Percentiles rank a stretch among this genome's conserved stretches.
Conservation (phyloP, 805 yeast genomes). For the Kodamaea kaohsiungensis region DNA sequence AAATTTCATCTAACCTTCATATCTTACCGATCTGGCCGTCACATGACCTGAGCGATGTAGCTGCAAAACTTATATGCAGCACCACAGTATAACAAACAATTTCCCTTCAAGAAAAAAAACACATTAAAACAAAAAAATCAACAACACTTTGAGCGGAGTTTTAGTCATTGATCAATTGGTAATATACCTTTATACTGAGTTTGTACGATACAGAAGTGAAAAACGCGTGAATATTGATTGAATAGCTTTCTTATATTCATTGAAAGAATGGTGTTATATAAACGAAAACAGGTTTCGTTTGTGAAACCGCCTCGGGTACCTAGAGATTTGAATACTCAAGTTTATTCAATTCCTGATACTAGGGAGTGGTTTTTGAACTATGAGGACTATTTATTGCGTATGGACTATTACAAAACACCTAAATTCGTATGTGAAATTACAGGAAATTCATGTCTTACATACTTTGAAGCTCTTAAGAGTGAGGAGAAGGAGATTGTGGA, state of each 20-base stretch:
- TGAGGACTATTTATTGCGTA: conserved; percentile 68
- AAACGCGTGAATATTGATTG: neutral
- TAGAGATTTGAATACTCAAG: conserved; percentile 55
- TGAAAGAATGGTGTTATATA: conserved; percentile 69
- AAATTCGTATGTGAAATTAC: conserved; percentile 95
- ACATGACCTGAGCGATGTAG: neutral
- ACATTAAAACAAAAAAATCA: neutral
- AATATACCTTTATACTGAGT: neutral
- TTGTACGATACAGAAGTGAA: neutral
- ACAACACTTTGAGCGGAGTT: neutral
- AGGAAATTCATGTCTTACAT: conserved; percentile 89
- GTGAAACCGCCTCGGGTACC: conserved; percentile 62
- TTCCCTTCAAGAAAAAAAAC: conserved; percentile 2
- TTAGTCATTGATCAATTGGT: neutral
- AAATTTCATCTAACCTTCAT: neutral
- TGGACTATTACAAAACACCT: conserved; percentile 71
- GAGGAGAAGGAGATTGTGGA: conserved; percentile 59
- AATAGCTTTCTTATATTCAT: neutral
- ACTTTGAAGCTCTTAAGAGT: conserved; percentile 80
- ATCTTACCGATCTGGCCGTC: neutral
- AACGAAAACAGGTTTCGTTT: conserved; percentile 67
- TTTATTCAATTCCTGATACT: conserved; percentile 82
- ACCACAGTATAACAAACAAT: conserved; percentile 2
- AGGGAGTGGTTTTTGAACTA: conserved; percentile 85
- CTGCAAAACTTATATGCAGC: neutral